These are phyloP conservation scores for Cairneyella variabilis DNA, from an alignment of 495 filamentous ascomycete species.

Conservation along the genomic window DNA sequence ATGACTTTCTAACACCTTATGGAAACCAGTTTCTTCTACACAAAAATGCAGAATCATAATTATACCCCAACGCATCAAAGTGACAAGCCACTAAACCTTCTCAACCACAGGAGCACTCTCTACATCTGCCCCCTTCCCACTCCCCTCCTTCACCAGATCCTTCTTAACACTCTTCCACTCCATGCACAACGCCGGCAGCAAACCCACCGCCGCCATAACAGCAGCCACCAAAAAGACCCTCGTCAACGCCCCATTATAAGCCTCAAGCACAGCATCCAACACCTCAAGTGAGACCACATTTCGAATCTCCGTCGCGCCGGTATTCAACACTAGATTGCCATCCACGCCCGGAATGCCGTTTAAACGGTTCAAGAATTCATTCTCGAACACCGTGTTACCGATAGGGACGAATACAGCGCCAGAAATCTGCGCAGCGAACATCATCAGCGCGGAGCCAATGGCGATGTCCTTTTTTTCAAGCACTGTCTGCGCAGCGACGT, in stretches of 20 bases:
- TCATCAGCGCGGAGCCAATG: constrained; percentile 54
- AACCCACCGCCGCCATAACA: neutral
- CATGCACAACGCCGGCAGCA: neutral
- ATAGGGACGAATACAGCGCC: constrained; percentile 59
- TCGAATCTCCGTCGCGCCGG: neutral
- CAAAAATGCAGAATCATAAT: too few relatives aligned
- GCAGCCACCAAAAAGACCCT: neutral
- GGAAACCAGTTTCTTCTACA: too few relatives aligned
- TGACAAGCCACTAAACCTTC: too few relatives aligned
- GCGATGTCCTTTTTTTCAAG: constrained; percentile 48
- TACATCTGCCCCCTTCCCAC: too few relatives aligned
- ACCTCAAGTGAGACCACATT: neutral
- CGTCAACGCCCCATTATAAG: neutral
- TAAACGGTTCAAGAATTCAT: constrained; percentile 32
- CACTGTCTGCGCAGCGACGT: constrained; percentile 53
- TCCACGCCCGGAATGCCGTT: neutral
- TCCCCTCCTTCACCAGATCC: neutral
- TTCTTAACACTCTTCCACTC: constrained; percentile 1
- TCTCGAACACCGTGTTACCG: constrained; percentile 57
- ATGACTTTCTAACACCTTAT: too few relatives aligned
- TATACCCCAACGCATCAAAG: too few relatives aligned
- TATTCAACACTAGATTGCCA: neutral
- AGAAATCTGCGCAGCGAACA: constrained; percentile 56
- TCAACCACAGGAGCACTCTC: too few relatives aligned
- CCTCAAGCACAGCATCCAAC: neutral